Evolutionary conservation across 2,329 filamentous ascomycete genomes (phyloP).

Genomic region (Microascus cirrosus): DNA sequence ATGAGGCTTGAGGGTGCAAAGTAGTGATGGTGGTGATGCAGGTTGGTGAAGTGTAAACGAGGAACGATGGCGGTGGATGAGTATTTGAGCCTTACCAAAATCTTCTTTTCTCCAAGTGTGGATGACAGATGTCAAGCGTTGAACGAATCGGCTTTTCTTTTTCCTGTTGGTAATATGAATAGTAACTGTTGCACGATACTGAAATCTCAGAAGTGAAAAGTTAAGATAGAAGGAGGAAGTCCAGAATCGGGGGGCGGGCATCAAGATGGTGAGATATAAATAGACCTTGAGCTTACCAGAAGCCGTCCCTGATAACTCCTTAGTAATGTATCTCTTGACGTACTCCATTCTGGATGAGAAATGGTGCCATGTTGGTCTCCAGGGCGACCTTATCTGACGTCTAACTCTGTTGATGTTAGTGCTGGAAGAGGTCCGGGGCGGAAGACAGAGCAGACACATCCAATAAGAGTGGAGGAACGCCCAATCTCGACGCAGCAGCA

Average conservation of each 20-base stretch:
- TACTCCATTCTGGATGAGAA: too few relatives aligned
- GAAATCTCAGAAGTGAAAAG: neutral
- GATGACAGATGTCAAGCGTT: neutral
- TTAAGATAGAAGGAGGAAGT: slow-evolving; percentile 10
- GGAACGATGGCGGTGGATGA: neutral
- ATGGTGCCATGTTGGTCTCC: too few relatives aligned
- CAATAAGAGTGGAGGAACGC: too few relatives aligned
- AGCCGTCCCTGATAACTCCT: neutral
- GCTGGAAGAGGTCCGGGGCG: too few relatives aligned
- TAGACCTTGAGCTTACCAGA: neutral
- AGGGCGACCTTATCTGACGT: too few relatives aligned
- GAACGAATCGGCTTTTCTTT: neutral
- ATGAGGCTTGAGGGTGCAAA: neutral
- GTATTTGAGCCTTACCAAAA: neutral
- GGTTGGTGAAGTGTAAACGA: neutral
- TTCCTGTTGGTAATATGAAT: neutral
- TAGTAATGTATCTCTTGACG: too few relatives aligned
- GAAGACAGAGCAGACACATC: too few relatives aligned
- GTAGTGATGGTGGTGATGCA: neutral
- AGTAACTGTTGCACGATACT: neutral
- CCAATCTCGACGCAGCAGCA: too few relatives aligned
- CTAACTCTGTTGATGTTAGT: too few relatives aligned
- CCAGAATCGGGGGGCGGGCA: slow-evolving; percentile 3
- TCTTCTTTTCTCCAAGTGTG: neutral
- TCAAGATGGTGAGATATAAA: neutral